Base-by-base conservation (phyloP, 1,284 basidiomycete genomes). In the Phellopilus nigrolimitatus region DNA sequence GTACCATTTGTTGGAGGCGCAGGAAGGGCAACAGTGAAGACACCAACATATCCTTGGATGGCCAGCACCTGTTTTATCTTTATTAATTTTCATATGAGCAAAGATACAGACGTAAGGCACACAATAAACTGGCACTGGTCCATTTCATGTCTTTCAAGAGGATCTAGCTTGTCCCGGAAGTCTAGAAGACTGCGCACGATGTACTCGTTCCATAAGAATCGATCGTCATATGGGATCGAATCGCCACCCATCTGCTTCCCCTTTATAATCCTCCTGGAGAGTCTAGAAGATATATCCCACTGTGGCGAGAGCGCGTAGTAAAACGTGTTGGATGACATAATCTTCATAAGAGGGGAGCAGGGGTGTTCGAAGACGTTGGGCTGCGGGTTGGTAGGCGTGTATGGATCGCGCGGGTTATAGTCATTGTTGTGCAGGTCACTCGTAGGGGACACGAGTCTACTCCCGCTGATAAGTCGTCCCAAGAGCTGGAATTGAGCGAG, bases 41-140 rank as follows among this genome's bases (percentile, higher is more conserved):
- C 72, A 0, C 89, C 92, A 55, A 83, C 89, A 66, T 83, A 97
- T 8, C 95, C 97, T 75, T 99, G 95, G 34, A 97, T 97, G 24
- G 89, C 84, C 15, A 95, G 78, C n/a, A 95, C 75, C 83, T 82
- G 59, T 39, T n/a, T 66, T 57, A 39, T 22, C 10, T 42, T 54
- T 55, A 55, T 59, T 59, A 55, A 21, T 54, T 60, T 40, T 42
- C 63, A 61, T 47, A 69, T 68, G 22, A 60, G 57, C 12, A 70
- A 56, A 6, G 44, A 30, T 17, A 45, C 21, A 5, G 25, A 72
- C 82, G n/a, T n/a, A n/a, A n/a, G n/a, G n/a, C n/a, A 60, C 67
- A 93, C 88, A 46, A 95, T 78, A 60, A 90, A 94, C 61, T 89
- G 82, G 59, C 87, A 88, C 28, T 66, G 70, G 68, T 94, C 88